Evolutionary conservation across 352 stramenopile genomes (phyloP), one percentile per base, ranked within the genome.

Genomic region (Peronospora destructor): DNA sequence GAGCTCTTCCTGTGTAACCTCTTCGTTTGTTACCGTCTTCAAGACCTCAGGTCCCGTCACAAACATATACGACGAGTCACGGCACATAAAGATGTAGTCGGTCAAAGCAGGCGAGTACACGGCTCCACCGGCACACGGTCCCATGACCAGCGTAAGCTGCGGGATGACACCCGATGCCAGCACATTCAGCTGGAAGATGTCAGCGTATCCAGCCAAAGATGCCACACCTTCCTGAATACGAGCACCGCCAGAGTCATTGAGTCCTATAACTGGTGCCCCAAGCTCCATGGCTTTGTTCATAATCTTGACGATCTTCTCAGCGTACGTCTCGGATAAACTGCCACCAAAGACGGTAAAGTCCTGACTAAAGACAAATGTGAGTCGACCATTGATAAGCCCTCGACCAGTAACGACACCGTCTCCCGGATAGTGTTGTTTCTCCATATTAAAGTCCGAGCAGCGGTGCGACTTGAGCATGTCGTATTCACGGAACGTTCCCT

Each of bases 61-160:
- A 68, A 99, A 99, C 95, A 98, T 99, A 77, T 98, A 98, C 21
- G 85, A 97, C 13, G 93, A 96, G 46, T 97, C 68, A 53, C 94
- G 85, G 12, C 59, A 98, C 96, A 99, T 99, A 70, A 98, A 98
- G 43, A 98, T 98, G 59, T 98, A 99, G 70, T 99, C 96, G 3
- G 96, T 99, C 84, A 99, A 98, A 38, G 95, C 96, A 6, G 96
- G 96, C 45, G 86, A 98, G 65, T 97, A 97, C 19, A 97, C 88
- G 23, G 89, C 91, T 40, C 91, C 91, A 53, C 93, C 94, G 25
- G 96, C 96, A 69, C 96, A 99, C 3, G 96, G 95, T 14, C 96
- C 96, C 95, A 98, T 98, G 53, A 99, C 88, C 59, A 98, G 83
- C 7, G 90, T 97, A 28, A 99, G 84, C 73, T 99, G 96, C 36